Evolutionary conservation across 2,329 filamentous ascomycete genomes (phyloP).

Genomic region (Fusarium solani-melongenae): DNA sequence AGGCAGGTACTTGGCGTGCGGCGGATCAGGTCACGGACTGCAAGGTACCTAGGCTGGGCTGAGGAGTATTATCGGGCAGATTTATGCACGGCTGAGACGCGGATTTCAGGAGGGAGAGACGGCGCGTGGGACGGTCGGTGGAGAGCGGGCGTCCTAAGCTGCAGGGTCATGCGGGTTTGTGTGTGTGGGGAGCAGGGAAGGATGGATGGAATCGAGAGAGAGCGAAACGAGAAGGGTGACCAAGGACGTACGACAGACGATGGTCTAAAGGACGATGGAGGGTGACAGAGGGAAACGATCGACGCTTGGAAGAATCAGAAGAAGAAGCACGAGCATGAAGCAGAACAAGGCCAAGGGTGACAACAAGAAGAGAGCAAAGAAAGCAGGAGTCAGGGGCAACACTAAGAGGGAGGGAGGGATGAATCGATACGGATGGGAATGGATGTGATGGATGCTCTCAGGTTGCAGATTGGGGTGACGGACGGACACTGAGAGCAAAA

Average conservation of each 20-base stretch:
- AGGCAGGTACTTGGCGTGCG: slow-evolving; percentile 26
- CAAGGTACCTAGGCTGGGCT: slow-evolving; percentile 35
- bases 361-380: neutral
- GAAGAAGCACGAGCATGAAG: slow-evolving; percentile 1
- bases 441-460: slow-evolving; percentile 13
- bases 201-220: slow-evolving; percentile 12
- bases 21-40: slow-evolving; percentile 25
- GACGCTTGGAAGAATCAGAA: slow-evolving; percentile 11
- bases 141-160: slow-evolving; percentile 38
- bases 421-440: neutral
- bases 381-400: slow-evolving; percentile 36
- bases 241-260: slow-evolving; percentile 11
- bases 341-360: neutral
- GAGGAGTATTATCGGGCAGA: slow-evolving; percentile 32
- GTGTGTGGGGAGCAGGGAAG: slow-evolving; percentile 20
- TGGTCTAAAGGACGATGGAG: neutral
- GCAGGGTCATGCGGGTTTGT: slow-evolving; percentile 38
- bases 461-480: neutral
- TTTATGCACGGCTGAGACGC: slow-evolving; percentile 47
- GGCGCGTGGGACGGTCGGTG: slow-evolving; percentile 46
- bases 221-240: slow-evolving; percentile 28
- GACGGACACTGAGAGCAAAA: neutral
- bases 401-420: slow-evolving; percentile 9
- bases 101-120: slow-evolving; percentile 45
- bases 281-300: slow-evolving; percentile 13